phyloP scores from a whole-genome alignment of 352 stramenopile genomes.

The Pseudoperonospora humuli region DNA sequence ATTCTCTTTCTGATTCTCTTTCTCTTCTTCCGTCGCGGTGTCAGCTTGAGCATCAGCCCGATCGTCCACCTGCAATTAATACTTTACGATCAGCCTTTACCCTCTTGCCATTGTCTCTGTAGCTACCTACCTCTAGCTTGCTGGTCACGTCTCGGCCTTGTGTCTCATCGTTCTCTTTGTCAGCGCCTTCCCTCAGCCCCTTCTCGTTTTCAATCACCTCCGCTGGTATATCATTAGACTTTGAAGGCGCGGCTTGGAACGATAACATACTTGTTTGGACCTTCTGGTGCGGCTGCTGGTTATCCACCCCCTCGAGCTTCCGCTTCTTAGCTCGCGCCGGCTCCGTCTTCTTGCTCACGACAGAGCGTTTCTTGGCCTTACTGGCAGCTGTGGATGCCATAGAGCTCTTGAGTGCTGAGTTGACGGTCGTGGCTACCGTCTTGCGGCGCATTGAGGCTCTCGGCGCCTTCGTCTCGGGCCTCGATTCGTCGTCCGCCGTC shows the following conservation, averaged over 20 bases:
- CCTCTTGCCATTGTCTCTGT: constrained; percentile 4
- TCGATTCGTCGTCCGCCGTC: background rate
- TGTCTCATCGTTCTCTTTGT: constrained; percentile 11
- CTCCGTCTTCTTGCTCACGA: constrained; percentile 24
- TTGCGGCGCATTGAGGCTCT: constrained; percentile 9
- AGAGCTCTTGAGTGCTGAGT: constrained; percentile 22
- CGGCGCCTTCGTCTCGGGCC: constrained; percentile 2
- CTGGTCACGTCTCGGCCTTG: background rate
- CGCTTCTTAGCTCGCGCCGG: constrained; percentile 31
- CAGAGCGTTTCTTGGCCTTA: constrained; percentile 24
- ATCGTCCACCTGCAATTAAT: constrained; percentile 7
- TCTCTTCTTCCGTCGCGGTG: constrained; percentile 4
- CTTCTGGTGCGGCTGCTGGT: constrained; percentile 30
- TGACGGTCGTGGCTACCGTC: constrained; percentile 13
- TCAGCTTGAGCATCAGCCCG: constrained; percentile 2
- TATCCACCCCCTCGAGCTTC: constrained; percentile 36
- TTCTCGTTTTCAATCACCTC: background rate
- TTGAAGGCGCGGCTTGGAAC: constrained; percentile 37
- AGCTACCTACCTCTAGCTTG: constrained; percentile 8
- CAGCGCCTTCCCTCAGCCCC: background rate
- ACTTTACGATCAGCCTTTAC: background rate
- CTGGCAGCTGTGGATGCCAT: constrained; percentile 11
- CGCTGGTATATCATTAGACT: constrained; percentile 3
- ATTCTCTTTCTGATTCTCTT: constrained; percentile 2
- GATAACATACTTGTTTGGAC: constrained; percentile 65